These are phyloP conservation scores for Aureobasidium zeae DNA, from an alignment of 2,329 filamentous ascomycete species.

Conservation along the genomic window DNA sequence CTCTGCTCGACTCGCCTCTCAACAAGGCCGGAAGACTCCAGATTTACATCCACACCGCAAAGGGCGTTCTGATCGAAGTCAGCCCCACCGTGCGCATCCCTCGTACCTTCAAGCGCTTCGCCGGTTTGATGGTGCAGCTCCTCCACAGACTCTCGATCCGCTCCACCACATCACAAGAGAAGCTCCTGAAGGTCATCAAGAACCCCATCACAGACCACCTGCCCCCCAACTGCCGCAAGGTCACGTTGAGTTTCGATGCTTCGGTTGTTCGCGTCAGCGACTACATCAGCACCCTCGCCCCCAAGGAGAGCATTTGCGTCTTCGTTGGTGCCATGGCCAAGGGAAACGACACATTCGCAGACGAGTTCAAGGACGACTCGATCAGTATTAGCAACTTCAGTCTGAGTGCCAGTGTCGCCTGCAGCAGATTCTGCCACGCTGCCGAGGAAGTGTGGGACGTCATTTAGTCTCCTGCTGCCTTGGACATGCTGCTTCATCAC, in stretches of 20 bases:
- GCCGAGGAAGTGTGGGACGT: conserved; percentile 95
- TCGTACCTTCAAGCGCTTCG: conserved; percentile 97
- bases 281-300: conserved; percentile 69
- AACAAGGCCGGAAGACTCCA: conserved; percentile 97
- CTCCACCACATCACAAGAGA: conserved; percentile 94
- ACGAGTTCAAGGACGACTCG: conserved; percentile 88
- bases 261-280: conserved; percentile 78
- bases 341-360: conserved; percentile 89
- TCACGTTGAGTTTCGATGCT: conserved; percentile 91
- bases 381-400: conserved; percentile 99
- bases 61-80: conserved; percentile 94
- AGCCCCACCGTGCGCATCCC: conserved; percentile 97
- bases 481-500: too few species aligned
- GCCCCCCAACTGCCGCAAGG: conserved; percentile 93
- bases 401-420: conserved; percentile 91
- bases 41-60: conserved; percentile 97
- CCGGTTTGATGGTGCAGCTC: conserved; percentile 95
- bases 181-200: conserved; percentile 92
- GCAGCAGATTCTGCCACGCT: conserved; percentile 98
- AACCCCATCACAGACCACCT: conserved; percentile 97
- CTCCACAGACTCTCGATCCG: conserved; percentile 92
- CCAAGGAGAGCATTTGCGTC: conserved; percentile 90
- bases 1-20: conserved; percentile 91
- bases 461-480: too few species aligned
- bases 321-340: conserved; percentile 99